These are phyloP conservation scores for Lipomyces orientalis DNA, from an alignment of 805 yeast genomes.

Conservation along the genomic window DNA sequence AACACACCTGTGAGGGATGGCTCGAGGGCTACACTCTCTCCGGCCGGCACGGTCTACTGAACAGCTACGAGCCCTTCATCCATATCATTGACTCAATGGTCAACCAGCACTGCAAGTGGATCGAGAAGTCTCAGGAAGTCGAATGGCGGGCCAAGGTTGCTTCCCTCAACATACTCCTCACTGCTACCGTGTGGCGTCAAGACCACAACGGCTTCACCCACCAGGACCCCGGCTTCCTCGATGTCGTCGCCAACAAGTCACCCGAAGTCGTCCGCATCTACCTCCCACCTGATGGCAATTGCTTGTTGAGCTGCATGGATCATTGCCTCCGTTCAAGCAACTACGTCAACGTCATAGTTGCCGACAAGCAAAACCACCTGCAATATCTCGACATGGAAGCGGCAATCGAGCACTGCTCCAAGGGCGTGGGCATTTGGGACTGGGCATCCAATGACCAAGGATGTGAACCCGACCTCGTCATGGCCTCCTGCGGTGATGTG, in stretches of 20 bases:
- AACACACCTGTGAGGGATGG: conserved; percentile 17
- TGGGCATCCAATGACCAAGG: conserved; percentile 16
- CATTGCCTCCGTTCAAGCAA: conserved; percentile 13
- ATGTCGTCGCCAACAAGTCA: conserved; percentile 14
- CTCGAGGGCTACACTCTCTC: conserved; percentile 13
- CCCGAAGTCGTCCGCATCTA: conserved; percentile 15
- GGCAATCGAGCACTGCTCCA: conserved; percentile 10
- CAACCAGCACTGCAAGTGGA: conserved; percentile 15
- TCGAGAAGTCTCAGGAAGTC: conserved; percentile 11
- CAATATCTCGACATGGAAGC: conserved; percentile 13
- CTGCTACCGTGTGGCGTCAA: conserved; percentile 16
- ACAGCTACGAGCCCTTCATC: conserved; percentile 16
- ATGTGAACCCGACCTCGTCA: conserved; percentile 13
- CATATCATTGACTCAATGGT: conserved; percentile 18
- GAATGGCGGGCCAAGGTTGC: conserved; percentile 14
- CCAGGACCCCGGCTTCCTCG: conserved; percentile 14
- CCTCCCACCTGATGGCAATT: conserved; percentile 16
- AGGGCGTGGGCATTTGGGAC: conserved; percentile 16
- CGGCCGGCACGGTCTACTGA: conserved; percentile 12
- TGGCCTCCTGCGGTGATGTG: conserved; percentile 13
- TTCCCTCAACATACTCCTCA: conserved; percentile 10
- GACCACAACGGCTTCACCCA: conserved; percentile 16
- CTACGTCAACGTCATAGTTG: conserved; percentile 17
- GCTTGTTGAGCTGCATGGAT: conserved; percentile 6
- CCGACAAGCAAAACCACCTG: conserved; percentile 15